phyloP scores from a whole-genome alignment of 164 flowering plant genomes.

The Platanus orientalis region DNA sequence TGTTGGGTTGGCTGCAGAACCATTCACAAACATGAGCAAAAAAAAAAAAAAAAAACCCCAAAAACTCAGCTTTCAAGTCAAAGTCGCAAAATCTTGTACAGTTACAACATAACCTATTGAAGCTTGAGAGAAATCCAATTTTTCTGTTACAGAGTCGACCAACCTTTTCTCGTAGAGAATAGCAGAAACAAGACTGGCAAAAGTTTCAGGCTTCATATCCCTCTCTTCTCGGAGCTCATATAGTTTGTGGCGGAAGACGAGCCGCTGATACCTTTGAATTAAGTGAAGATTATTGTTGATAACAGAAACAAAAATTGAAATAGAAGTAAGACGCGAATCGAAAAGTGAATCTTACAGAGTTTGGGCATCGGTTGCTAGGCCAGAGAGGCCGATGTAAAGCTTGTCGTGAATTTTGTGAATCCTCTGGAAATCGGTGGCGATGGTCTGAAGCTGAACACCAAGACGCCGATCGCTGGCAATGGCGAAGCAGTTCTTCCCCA shows the following conservation, averaged over 20 bases:
- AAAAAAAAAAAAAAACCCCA: no score
- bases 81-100: no score
- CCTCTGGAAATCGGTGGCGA: constrained; percentile 86
- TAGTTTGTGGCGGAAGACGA: constrained; percentile 82
- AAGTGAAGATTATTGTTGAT: neutral
- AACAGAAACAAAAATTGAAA: neutral
- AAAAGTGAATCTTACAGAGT: constrained; percentile 52
- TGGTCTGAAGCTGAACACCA: constrained; percentile 92
- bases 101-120: neutral
- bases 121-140: neutral
- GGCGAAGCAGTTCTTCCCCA: constrained; percentile 96
- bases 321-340: neutral
- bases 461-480: constrained; percentile 90
- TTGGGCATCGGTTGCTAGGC: constrained; percentile 91
- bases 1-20: no score
- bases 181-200: constrained; percentile 91
- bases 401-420: constrained; percentile 73
- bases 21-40: no score
- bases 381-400: constrained; percentile 75
- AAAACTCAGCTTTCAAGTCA: no score
- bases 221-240: constrained; percentile 92
- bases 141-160: neutral
- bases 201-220: constrained; percentile 95
- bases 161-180: constrained; percentile 94
- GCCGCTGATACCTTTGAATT: constrained; percentile 65